phyloP scores from a whole-genome alignment of 306 rosid species.

The barrel medic (Medicago truncatula) region DNA sequence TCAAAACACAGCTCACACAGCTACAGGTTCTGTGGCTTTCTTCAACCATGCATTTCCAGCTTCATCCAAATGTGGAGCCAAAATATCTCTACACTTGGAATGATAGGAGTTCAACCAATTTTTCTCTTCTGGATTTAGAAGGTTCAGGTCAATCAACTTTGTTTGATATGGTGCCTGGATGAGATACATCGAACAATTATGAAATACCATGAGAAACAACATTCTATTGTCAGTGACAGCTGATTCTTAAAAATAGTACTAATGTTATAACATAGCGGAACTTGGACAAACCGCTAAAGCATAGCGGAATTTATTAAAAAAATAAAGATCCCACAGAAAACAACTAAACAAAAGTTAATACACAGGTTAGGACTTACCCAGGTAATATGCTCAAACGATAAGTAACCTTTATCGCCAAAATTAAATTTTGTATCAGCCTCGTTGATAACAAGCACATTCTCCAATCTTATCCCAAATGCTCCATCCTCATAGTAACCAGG shows the following conservation, averaged over 20 bases:
- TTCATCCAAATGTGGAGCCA: slow-evolving; percentile 68
- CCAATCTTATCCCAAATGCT: slow-evolving; percentile 90
- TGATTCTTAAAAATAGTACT: too few relatives aligned
- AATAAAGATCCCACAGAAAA: slow-evolving; percentile 13
- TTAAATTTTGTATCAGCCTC: slow-evolving; percentile 83
- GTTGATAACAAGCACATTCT: slow-evolving; percentile 89
- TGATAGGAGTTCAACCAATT: slow-evolving; percentile 88
- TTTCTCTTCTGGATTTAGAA: slow-evolving; percentile 71
- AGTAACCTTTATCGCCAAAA: slow-evolving; percentile 89
- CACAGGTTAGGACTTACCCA: slow-evolving; percentile 64
- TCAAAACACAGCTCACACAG: slow-evolving; percentile 47
- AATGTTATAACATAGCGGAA: too few relatives aligned
- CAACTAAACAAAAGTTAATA: not conserved
- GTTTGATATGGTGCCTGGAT: slow-evolving; percentile 87
- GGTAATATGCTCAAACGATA: slow-evolving; percentile 93
- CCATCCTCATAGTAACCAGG: slow-evolving; percentile 99
- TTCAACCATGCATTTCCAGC: slow-evolving; percentile 83
- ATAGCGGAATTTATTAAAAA: not conserved
- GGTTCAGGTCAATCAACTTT: slow-evolving; percentile 79
- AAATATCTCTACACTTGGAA: slow-evolving; percentile 73
- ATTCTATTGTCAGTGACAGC: too few relatives aligned
- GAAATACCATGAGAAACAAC: not conserved
- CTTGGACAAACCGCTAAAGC: too few relatives aligned
- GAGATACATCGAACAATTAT: slow-evolving; percentile 37
- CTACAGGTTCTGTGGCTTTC: slow-evolving; percentile 82